Base-by-base conservation (phyloP, 148 eudicot species). In the Vaccinium vitisidaea region DNA sequence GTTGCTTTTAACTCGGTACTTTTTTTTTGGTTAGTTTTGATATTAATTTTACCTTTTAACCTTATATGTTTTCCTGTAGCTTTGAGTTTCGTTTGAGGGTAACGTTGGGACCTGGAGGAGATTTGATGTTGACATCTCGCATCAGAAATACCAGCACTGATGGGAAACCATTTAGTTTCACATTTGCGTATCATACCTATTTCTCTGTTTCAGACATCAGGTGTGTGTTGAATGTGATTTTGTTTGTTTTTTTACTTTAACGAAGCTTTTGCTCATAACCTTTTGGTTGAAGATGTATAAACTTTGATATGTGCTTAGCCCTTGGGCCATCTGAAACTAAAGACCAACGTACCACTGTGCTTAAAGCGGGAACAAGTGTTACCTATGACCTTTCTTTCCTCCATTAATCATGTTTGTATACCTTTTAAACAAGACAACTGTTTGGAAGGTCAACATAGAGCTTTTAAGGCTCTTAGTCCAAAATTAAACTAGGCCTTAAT, bases 191-290 rank as follows among this genome's bases (percentile, higher is more conserved):
- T 91, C 98, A 93, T 87, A 93, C 95, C 86, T 93, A 94, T 86
- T 92, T 94, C 83, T 96, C 95, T 85, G 97, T 96, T 87, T 93
- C 99, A 43, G 97, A 96, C 88, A 93, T 96, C 92, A 92, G 98
- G 99, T 96, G 90, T 70, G 13, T 85, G 16, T 65, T 61, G 49
- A 80, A 77, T 16, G 82, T 46, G 46, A 69, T 65, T 65, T 43
- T 81, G 2, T 14, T 80, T 63, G 55, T 48, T 78, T 65, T 65
- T 85, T 43, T 49, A 18, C 65, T 58, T 87, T 16, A n/a, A 54
- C 21, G 36, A 73, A 58, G 69, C 54, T 36, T 73, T 32, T 36
- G 49, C n/a, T 73, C 46, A 14, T 73, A 32, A 73, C 49, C 21
- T 59, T 13, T 61, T 59, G 53, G 25, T 10, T 59, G 73, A 59